Evolutionary conservation across 805 yeast species (phyloP).

Genomic region (Sugiyamaella boreocaroliniensis): DNA sequence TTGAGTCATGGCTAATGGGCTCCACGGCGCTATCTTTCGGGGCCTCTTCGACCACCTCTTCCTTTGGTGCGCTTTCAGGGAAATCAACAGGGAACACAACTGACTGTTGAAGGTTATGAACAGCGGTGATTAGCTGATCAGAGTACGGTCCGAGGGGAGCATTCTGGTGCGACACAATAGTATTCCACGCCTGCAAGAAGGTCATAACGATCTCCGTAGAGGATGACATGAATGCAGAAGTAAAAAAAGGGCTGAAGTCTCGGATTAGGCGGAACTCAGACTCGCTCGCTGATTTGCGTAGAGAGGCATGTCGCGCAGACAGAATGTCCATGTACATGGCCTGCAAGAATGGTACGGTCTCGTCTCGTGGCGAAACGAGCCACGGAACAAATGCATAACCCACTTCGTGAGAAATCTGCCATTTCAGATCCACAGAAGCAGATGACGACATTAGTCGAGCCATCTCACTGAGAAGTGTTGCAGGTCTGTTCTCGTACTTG

Average conservation of each 20-base stretch:
- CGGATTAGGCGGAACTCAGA: neutral
- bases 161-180: neutral
- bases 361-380: neutral
- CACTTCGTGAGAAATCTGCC: conserved; percentile 50
- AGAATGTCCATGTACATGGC: neutral
- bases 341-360: neutral
- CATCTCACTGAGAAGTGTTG: neutral
- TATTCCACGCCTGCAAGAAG: conserved; percentile 2
- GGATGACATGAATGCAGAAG: neutral
- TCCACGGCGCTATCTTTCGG: neutral
- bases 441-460: neutral
- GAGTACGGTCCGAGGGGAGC: neutral
- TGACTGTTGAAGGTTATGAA: neutral
- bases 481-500: neutral
- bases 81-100: neutral
- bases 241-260: neutral
- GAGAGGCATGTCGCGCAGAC: neutral
- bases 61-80: neutral
- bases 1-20: neutral
- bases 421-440: conserved; percentile 17
- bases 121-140: neutral
- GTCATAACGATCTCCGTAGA: neutral
- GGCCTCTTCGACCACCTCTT: neutral
- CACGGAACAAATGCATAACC: neutral
- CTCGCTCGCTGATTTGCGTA: neutral